A percentile compares a stretch with the other conserved stretches of the same genome.
Conservation (phyloP, 2,329 filamentous ascomycete genomes). For the Claviceps africana region DNA sequence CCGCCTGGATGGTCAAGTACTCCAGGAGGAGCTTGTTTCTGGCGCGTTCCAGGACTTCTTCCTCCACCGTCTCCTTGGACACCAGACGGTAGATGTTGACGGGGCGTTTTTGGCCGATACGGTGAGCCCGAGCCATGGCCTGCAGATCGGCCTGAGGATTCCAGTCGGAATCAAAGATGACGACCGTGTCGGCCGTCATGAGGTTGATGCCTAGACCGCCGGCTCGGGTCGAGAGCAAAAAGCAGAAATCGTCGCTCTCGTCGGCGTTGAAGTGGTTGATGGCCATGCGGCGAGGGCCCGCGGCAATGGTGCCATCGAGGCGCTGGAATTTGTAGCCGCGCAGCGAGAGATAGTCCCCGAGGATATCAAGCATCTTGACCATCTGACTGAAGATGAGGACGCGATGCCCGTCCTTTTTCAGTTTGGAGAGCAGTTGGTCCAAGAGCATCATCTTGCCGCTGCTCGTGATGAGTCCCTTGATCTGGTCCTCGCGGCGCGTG, state of each 20-base stretch:
- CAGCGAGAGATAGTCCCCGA: constrained; percentile 84
- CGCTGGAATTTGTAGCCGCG: constrained; percentile 93
- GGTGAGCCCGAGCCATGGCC: constrained; percentile 95
- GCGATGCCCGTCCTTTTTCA: constrained; percentile 85
- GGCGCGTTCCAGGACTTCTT: constrained; percentile 90
- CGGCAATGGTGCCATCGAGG: constrained; percentile 86
- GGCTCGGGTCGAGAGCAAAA: constrained; percentile 84
- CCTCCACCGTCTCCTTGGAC: constrained; percentile 95
- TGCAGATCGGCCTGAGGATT: constrained; percentile 97
- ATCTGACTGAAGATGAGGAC: constrained; percentile 99
- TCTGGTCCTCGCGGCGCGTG: constrained; percentile 70
- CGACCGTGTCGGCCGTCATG: constrained; percentile 96
- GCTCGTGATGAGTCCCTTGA: constrained; percentile 87
- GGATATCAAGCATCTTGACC: constrained; percentile 96
- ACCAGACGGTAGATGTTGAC: constrained; percentile 95
- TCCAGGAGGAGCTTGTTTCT: constrained; percentile 96
- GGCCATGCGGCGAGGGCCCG: constrained; percentile 74
- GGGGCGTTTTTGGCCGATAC: constrained; percentile 90
- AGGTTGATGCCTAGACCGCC: constrained; percentile 97
- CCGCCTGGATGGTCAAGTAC: constrained; percentile 92
- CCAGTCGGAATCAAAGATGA: constrained; percentile 98
- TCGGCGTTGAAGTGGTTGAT: constrained; percentile 99
- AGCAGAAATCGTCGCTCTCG: constrained; percentile 89
- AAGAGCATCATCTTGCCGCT: constrained; percentile 99
- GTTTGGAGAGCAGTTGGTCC: constrained; percentile 83